Evolutionary conservation across 1,284 basidiomycete species (phyloP).

Genomic region (Bjerkandera adusta): DNA sequence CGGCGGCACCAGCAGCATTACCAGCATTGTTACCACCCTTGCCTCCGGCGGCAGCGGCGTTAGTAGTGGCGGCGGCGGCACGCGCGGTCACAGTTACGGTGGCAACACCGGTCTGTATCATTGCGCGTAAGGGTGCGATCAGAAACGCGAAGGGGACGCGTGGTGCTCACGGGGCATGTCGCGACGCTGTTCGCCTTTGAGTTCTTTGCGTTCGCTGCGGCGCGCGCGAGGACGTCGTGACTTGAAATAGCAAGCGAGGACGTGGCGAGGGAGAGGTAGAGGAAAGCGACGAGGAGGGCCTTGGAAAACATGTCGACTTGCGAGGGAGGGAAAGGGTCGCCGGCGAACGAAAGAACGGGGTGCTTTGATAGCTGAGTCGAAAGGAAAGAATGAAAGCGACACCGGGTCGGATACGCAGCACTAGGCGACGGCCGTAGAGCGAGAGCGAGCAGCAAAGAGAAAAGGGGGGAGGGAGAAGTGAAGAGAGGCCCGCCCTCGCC

Average conservation of each 20-base stretch:
- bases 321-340: conserved; percentile 18
- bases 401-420: conserved; percentile 32
- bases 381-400: conserved; percentile 29
- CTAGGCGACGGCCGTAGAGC: conserved; percentile 30
- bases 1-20: conserved; percentile 10
- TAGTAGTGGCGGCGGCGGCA: conserved; percentile 17
- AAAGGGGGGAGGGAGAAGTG: conserved; percentile 18
- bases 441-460: conserved; percentile 23
- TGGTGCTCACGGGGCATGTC: conserved; percentile 8
- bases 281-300: conserved; percentile 28
- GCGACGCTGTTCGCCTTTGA: background rate
- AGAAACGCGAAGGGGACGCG: background rate
- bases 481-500: conserved; percentile 2
- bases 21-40: conserved; percentile 10
- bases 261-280: conserved; percentile 26
- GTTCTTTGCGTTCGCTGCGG: conserved; percentile 1
- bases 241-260: conserved; percentile 18
- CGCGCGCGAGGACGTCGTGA: conserved; percentile 5
- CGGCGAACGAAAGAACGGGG: conserved; percentile 24
- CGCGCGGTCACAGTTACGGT: conserved; percentile 23
- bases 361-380: conserved; percentile 24
- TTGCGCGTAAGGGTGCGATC: conserved; percentile 10
- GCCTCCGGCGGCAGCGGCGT: conserved; percentile 13
- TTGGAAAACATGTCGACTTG: conserved; percentile 32
- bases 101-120: conserved; percentile 12